phyloP scores from a whole-genome alignment of 108 stramenopile species.

The Nitzschia putrida region DNA sequence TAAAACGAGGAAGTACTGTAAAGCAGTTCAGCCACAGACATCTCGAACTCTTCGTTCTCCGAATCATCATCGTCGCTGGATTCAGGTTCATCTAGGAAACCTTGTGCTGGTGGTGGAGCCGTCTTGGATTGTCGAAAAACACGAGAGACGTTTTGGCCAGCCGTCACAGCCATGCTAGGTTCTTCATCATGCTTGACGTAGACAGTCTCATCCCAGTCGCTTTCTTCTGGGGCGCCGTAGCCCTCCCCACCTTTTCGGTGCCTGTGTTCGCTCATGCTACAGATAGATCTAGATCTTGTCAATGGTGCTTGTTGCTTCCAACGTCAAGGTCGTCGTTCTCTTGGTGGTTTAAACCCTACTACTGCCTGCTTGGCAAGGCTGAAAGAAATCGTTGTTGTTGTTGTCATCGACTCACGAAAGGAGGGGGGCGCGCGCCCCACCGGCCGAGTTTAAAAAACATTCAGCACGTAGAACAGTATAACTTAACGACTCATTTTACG shows the following conservation, averaged over 20 bases:
- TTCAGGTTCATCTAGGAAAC: background rate
- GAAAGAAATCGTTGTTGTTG: too few relatives aligned
- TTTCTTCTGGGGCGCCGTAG: background rate
- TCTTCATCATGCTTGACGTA: constrained; percentile 13
- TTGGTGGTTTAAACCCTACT: too few relatives aligned
- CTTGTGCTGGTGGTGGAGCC: background rate
- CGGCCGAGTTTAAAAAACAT: too few relatives aligned
- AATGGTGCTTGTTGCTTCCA: too few relatives aligned
- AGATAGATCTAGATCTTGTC: too few relatives aligned
- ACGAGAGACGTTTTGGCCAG: background rate
- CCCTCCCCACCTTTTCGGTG: background rate
- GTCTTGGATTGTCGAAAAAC: background rate
- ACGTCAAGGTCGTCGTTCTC: too few relatives aligned
- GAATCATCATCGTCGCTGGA: constrained; percentile 19
- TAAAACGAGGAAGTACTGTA: constrained; percentile 82
- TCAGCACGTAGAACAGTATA: too few relatives aligned
- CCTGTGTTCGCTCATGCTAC: background rate
- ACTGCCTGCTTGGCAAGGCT: too few relatives aligned
- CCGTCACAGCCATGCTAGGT: background rate
- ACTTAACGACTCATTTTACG: too few relatives aligned
- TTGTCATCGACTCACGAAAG: too few relatives aligned
- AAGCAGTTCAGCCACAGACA: constrained; percentile 70
- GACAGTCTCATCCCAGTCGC: constrained; percentile 5
- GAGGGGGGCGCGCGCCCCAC: too few relatives aligned
- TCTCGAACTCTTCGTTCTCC: constrained; percentile 23